Evolutionary conservation across 148 eudicot species (phyloP), one percentile per base, ranked within the genome.

Genomic region (Vaccinium darrowii): DNA sequence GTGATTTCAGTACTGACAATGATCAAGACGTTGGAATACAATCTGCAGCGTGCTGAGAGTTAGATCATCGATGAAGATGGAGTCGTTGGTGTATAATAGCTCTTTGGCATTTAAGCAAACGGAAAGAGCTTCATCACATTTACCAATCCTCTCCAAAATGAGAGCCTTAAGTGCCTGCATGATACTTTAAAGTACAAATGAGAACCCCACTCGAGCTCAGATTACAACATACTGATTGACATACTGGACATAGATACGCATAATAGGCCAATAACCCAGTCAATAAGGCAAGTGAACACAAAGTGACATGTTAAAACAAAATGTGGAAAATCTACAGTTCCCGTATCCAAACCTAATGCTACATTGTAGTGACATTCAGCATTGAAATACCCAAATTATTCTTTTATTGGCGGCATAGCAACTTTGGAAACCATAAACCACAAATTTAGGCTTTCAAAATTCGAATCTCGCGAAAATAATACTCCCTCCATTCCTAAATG

Each of bases 11-110:
- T 81, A 89, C 97, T 87, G 47, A 96, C 99, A 86, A 81, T 93
- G 98, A 79, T 91, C 96, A 67, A 97, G 98, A 62, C 99, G 87
- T 85, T 95, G 99, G 84, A 97, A 94, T 83, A 97, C 99, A 83
- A 94, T 93, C 90, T 97, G 98, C 83, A 97, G 53, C 14, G 99
- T 97, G 88, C 97, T 97, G 76, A 97, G 92, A 7, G 95, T 97
- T 83, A 97, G 93, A 81, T 91, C 93, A 81, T 97, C 99, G 77
- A 93, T 88, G 36, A 87, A 84, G 36, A 93, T 84, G n/a, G 95
- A 71, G 82, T 90, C 92, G 84, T 85, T 91, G 14, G 82, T 84
- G 85, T 81, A 88, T 86, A 95, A 83, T 78, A 94, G 74, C 56
- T 97, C 93, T 80, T 92, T 94, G 71, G 99, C 98, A 83, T 91